A percentile compares a stretch with the other conserved stretches of the same genome.
Evolutionary conservation across 1,284 basidiomycete species (phyloP).

Genomic region (Ustilago hordei): DNA sequence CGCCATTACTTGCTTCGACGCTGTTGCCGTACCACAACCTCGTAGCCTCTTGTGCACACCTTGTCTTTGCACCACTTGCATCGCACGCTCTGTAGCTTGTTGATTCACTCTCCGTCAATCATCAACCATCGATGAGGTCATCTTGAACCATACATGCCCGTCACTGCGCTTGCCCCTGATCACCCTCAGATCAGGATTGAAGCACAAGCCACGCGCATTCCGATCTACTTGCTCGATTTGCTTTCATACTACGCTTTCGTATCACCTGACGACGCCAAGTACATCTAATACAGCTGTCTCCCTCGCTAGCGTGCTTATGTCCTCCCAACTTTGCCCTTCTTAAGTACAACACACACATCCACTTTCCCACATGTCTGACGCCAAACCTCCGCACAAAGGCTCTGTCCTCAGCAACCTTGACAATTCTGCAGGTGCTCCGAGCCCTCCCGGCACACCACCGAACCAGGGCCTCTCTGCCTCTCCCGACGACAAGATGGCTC

Average conservation of each 20-base stretch:
- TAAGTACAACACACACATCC: not conserved
- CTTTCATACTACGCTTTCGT: not conserved
- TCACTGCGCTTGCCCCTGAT: not conserved
- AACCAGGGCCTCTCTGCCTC: conserved; percentile 22
- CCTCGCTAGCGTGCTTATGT: too few species aligned
- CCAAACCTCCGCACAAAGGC: conserved; percentile 28
- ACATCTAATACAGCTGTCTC: not conserved
- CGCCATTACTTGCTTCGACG: too few species aligned
- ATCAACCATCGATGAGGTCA: not conserved
- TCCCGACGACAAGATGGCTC: conserved; percentile 28
- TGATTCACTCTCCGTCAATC: too few species aligned
- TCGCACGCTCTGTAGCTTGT: too few species aligned
- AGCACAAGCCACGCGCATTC: too few species aligned
- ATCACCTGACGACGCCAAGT: not conserved
- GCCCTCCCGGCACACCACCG: conserved; percentile 21
- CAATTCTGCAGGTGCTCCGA: conserved; percentile 14
- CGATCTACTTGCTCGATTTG: too few species aligned
- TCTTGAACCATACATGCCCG: not conserved
- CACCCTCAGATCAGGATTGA: not conserved
- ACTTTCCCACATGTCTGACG: conserved; percentile 26
- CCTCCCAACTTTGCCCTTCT: not conserved
- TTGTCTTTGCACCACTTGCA: too few species aligned
- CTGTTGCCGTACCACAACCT: too few species aligned
- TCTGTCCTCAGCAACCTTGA: conserved; percentile 47
- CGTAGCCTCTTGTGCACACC: too few species aligned